Evolutionary conservation across 2,329 filamentous ascomycete genomes (phyloP).

Genomic region (Colletotrichum sojae): DNA sequence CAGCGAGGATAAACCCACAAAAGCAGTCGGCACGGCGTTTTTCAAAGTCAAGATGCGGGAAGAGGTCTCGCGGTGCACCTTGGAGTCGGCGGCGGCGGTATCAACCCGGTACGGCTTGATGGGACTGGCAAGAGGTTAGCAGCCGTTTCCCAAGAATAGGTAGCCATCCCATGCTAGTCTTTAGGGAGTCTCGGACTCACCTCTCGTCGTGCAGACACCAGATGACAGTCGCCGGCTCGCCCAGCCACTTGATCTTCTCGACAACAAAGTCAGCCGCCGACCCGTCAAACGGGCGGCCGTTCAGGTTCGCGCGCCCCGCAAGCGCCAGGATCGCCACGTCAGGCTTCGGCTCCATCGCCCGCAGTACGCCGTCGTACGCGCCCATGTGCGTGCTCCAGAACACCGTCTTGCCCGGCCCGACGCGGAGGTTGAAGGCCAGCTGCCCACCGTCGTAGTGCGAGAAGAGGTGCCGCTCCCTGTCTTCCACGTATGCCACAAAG

Average conservation of each 20-base stretch:
- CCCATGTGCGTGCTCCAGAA: constrained; percentile 11
- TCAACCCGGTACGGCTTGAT: constrained; percentile 10
- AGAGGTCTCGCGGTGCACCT: constrained; percentile 4
- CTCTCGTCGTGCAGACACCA: constrained; percentile 25
- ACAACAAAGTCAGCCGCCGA: constrained; percentile 17
- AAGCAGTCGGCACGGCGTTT: neutral
- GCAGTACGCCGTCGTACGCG: constrained; percentile 13
- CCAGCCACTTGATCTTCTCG: constrained; percentile 14
- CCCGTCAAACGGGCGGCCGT: constrained; percentile 15
- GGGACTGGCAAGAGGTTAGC: neutral
- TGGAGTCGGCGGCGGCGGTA: neutral
- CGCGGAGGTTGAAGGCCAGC: constrained; percentile 3
- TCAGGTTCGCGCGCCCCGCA: constrained; percentile 16
- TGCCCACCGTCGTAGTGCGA: constrained; percentile 16
- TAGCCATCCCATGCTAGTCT: neutral
- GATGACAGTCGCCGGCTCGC: neutral
- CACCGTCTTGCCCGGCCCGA: neutral
- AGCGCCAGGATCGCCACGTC: constrained; percentile 8
- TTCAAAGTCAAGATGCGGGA: neutral
- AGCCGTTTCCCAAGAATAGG: neutral
- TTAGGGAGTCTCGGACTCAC: neutral
- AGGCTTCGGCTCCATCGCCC: constrained; percentile 4
- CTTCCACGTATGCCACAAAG: neutral
- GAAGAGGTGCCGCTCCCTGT: constrained; percentile 3
- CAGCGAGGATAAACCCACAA: too few relatives aligned